Base-by-base conservation (phyloP, 2,329 filamentous ascomycete genomes). In the Pseudogymnoascus sp. region DNA sequence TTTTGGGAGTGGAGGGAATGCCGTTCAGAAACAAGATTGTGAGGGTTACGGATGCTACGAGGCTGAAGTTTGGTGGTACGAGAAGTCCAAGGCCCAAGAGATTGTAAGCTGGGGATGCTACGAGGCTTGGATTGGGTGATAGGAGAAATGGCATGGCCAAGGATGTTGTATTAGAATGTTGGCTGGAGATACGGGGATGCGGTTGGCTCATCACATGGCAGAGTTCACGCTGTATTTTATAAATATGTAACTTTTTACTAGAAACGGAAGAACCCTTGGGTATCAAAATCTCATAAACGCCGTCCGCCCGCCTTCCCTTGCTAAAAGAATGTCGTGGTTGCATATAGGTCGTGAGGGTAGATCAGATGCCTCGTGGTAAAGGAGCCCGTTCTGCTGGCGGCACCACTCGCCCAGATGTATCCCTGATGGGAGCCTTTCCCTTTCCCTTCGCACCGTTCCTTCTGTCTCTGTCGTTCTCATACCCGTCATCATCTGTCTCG, bases 21-120 rank as follows among this genome's bases (percentile, higher is more conserved):
- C 75, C 86, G 70, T 77, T 97, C 68, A 84, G 91, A 69, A 79
- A 83, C 34, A 86, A 89, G 78, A 89, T 99, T 68, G 80, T 85
- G 45, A 87, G 86, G 70, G 89, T 99, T 66, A 86, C 90, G 34
- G 95, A 99, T 78, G 82, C 86, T 42, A 97, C 93, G 63, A 89
- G 89, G 71, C 77, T 97, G 76, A 99, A 99, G 81, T 96, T 97
- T 81, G 95, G 93, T 77, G 96, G 95, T 73, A 91, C 90, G 40
- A 90, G 93, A 77, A 93, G 91, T 79, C 84, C 83, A 75, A 90
- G 87, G 75, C 88, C 87, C 40, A 93, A 93, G 77, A 88, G 95
- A 79, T 78, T 97, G 79, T 54, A 54, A 16, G 85, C 86, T 77
- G 88, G 71, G 69, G 21, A 45, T 40, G 26, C 37, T 16, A 39